These are phyloP conservation scores for Gleditsia sinensis DNA, from an alignment of 306 rosid species.

Conservation along the genomic window DNA sequence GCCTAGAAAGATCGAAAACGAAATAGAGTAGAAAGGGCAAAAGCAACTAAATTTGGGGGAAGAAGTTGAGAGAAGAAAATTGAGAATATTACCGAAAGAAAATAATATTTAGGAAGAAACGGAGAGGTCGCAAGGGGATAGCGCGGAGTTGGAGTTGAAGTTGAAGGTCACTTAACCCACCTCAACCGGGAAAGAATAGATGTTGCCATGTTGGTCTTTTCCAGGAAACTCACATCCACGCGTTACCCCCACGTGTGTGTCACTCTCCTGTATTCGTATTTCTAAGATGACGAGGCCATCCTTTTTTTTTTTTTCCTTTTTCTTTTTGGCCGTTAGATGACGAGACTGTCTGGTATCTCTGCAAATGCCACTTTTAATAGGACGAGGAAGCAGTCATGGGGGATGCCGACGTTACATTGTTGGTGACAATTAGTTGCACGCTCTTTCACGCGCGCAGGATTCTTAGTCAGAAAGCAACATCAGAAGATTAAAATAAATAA, in stretches of 20 bases:
- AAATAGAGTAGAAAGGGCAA: neutral
- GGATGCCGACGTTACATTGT: conserved; percentile 38
- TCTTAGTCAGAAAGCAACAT: no score
- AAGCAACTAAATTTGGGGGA: neutral
- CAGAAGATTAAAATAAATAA: no score
- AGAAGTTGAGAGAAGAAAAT: neutral
- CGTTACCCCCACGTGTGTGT: conserved; percentile 34
- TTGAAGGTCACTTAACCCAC: conserved; percentile 36
- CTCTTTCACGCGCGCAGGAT: neutral
- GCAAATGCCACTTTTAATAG: neutral
- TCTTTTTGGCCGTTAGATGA: no score
- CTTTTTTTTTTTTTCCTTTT: no score
- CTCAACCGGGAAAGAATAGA: conserved; percentile 48
- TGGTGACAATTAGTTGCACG: neutral
- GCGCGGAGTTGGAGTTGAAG: neutral
- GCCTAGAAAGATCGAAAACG: conserved; percentile 34
- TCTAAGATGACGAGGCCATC: neutral
- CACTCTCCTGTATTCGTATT: neutral
- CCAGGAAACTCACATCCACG: conserved; percentile 42
- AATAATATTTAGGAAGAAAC: neutral
- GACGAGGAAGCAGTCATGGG: conserved; percentile 34
- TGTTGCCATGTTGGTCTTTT: conserved; percentile 42
- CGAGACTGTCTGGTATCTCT: no score
- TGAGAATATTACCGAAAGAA: neutral
- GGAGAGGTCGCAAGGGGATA: neutral